Base-by-base conservation (phyloP, 768 basidiomycete species). In the Suillus ampliporus region DNA sequence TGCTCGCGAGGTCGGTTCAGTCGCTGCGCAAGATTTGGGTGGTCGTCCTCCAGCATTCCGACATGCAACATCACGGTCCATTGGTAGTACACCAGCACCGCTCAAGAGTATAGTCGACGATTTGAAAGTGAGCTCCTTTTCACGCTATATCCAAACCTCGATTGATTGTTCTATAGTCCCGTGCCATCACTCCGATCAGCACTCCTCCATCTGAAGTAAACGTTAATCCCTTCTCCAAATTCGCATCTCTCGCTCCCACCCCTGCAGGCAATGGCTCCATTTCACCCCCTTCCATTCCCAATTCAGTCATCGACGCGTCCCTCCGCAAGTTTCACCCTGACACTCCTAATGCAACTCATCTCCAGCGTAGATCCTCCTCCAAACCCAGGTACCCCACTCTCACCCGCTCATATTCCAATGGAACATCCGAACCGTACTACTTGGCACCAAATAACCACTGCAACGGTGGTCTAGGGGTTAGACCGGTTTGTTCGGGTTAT, bases 381-480 rank as follows among this genome's bases (percentile, higher is more conserved):
- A 81, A 83, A 38, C 54, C 54, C 17, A 56, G 17, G 54, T n/a
- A n/a, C n/a, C n/a, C n/a, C n/a, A n/a, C n/a, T n/a, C 11, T 35
- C 19, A 17, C 53, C 17, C 82, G 83, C 31, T 79, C 76, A 57
- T 78, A 80, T 35, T 84, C 77, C 15, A 68, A 67, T 19, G 61
- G 69, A 0, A 68, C 64, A 11, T 69, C 68, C 65, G 68, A 70
- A 28, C 69, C 77, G 9, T 86, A 78, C 78, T 80, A 85, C 61
- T 74, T 84, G 38, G 81, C 82, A 11, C 77, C 79, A n/a, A 94
- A 92, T 69, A 81, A 86, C 0, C 90, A 90, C 66, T 87, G 89
- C 68, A 95, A 95, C 67, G 91, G 91, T 17, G 93, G 93, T 11
- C 80, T 95, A 54, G 89, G 89, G 71, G 95, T 94, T 77, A 70